Base-by-base conservation (phyloP, 495 filamentous ascomycete species). In the Ramalina intermedia region DNA sequence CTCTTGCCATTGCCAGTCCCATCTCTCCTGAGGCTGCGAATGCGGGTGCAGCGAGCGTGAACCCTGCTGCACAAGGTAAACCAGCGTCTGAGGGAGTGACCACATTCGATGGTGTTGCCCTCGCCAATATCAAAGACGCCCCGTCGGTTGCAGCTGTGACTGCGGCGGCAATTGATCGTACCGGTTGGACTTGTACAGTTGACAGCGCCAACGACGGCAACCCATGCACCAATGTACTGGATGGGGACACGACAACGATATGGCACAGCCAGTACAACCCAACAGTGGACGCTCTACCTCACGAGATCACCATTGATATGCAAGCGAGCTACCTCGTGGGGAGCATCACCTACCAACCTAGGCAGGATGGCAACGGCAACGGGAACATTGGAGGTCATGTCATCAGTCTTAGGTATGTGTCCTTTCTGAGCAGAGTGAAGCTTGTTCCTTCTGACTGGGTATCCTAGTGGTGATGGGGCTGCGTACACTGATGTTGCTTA, bases 401-500 rank as follows among this genome's bases (percentile, higher is more conserved):
- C 20, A 52, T 55, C 16, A 23, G 39, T 14, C 17, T 48, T 13
- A 57, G 48, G 48, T 50, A 43, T n/a, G 41, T 46, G 11, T 13
- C 29, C 13, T n/a, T 4, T 23, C 16, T 26, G 12, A 41, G 4
- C 24, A 49, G 12, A 49, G 3, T 20, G 17, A 21, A 37, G 27
- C 14, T 9, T 2, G 13, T 18, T 43, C 23, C 8, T 18, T 39
- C 26, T 38, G 9, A 48, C 17, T 1, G 14, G 13, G 6, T 21
- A 6, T 17, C 11, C 9, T 33, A 71, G 70, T 56, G 47, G 43
- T 0, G 66, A 77, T 41, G 60, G 60, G 9, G 48, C 47, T 5
- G 63, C 39, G 16, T 74, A 63, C 63, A 58, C 33, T 8, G 43
- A 48, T 3, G 67, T 70, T 6, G 68, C 71, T 2, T 64, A 62